Conservation (phyloP, 768 basidiomycete genomes). For the Exidia glandulosa region DNA sequence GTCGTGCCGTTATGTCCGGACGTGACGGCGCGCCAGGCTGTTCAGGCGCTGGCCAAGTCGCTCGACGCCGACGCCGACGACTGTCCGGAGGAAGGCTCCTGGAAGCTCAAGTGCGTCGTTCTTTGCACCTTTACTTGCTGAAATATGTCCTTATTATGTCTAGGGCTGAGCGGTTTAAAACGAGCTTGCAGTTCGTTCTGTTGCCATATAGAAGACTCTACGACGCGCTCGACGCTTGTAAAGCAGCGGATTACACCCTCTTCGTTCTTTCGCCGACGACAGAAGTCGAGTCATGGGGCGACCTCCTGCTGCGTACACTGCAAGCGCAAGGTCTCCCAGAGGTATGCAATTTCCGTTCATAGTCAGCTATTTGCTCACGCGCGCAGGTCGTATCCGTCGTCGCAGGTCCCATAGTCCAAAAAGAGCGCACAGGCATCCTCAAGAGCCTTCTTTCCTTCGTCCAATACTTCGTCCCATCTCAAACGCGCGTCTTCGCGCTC, state of each 20-base stretch:
- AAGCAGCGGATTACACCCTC: slow-evolving; percentile 84
- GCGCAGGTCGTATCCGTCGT: neutral
- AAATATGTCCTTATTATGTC: neutral
- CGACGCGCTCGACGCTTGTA: slow-evolving; percentile 70
- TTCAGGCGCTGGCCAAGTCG: slow-evolving; percentile 46
- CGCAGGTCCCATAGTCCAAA: slow-evolving; percentile 22
- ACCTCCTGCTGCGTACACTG: slow-evolving; percentile 74
- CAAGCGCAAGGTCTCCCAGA: slow-evolving; percentile 88
- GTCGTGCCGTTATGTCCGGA: slow-evolving; percentile 75
- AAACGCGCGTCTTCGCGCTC: slow-evolving; percentile 67
- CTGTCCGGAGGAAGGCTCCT: slow-evolving; percentile 42
- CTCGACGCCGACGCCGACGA: slow-evolving; percentile 45
- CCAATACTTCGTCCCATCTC: slow-evolving; percentile 84
- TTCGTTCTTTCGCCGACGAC: slow-evolving; percentile 69
- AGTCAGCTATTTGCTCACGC: too few relatives aligned
- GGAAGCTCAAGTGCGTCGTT: slow-evolving; percentile 54
- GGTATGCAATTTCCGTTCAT: too few relatives aligned
- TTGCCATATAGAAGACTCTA: slow-evolving; percentile 65
- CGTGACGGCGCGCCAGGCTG: slow-evolving; percentile 39
- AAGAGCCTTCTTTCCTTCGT: slow-evolving; percentile 92
- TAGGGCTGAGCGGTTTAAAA: slow-evolving; percentile 85
- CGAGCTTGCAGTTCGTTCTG: slow-evolving; percentile 77
- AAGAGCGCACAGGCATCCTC: slow-evolving; percentile 54
- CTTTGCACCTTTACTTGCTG: neutral
- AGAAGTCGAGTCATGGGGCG: slow-evolving; percentile 81